Base-by-base conservation (phyloP, 331 rosid genomes). In the Phaseolus coccineus region DNA sequence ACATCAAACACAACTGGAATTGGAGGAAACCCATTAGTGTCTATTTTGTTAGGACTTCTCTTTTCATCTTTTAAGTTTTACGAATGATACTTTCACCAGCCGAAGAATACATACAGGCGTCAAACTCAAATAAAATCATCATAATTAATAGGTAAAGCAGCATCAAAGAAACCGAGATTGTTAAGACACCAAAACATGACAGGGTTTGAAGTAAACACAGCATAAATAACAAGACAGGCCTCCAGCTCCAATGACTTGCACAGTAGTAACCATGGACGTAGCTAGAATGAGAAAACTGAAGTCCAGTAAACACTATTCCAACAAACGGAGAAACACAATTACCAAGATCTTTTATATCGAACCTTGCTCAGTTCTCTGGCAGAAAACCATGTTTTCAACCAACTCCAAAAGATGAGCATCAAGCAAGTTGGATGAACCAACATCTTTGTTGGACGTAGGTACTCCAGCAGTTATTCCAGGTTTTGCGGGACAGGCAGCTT, bases 381-480 rank as follows among this genome's bases (percentile, higher is more conserved):
- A 64, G 70, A 71, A 63, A 79, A 66, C 70, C 86, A 65, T 65
- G 62, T 74, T 59, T 65, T 75, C 57, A 69, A 53, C 53, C 76
- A 58, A 24, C 79, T 82, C 80, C 53, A 76, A 8, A 73, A 83
- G 77, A 68, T 8, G 39, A 57, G 30, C 66, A 47, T 58, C 69
- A 77, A 70, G 66, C 78, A 80, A 30, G 53, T 53, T 69, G 68
- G 52, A 30, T 27, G 25, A 61, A 74, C 65, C 59, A 75, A 25
- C 67, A 67, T 12, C 52, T 77, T 61, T 25, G 74, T 22, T 61
- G 50, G 40, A 74, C 24, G 63, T 70, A 56, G 12, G 77, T 4
- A 46, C 62, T 35, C 83, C 40, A 68, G 81, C 85, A 80, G 81
- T 57, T 71, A 66, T 30, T 64, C 57, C 55, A 63, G 44, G 80